Evolutionary conservation across 1,139 yeast genomes (phyloP).

Genomic region (Wickerhamiella infanticola): DNA sequence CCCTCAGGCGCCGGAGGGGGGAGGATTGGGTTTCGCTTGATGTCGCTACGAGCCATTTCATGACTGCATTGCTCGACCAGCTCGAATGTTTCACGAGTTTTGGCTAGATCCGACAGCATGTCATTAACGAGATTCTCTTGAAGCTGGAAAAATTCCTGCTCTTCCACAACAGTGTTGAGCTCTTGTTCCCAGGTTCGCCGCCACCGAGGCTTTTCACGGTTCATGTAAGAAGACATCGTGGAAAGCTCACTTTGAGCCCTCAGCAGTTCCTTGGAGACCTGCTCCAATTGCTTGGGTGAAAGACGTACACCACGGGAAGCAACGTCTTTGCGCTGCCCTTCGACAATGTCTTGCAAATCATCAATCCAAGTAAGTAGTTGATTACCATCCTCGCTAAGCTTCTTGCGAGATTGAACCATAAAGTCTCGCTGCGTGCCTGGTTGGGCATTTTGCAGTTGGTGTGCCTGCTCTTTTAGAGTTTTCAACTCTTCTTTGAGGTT

Average conservation of each 20-base stretch:
- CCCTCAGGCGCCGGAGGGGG: constrained; percentile 21
- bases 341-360: constrained; percentile 83
- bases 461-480: constrained; percentile 33
- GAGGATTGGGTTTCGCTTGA: constrained; percentile 12
- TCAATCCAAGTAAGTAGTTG: constrained; percentile 63
- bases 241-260: constrained; percentile 40
- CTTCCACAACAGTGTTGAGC: constrained; percentile 78
- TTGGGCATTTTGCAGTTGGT: constrained; percentile 33
- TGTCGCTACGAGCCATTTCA: constrained; percentile 37
- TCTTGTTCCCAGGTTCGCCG: constrained; percentile 87
- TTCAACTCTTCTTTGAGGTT: constrained; percentile 31
- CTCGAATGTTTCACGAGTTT: constrained; percentile 66
- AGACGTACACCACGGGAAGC: constrained; percentile 86
- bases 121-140: constrained; percentile 79
- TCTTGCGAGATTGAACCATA: constrained; percentile 62
- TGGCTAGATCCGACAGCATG: constrained; percentile 61
- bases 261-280: constrained; percentile 48
- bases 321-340: constrained; percentile 78
- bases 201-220: constrained; percentile 69
- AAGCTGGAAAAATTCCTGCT: constrained; percentile 77
- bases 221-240: constrained; percentile 45
- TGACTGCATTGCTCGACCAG: constrained; percentile 70
- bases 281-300: constrained; percentile 52
- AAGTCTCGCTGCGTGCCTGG: constrained; percentile 44
- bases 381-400: constrained; percentile 67